Evolutionary conservation across 2,329 filamentous ascomycete species (phyloP).

Genomic region (Colletotrichum sp.): DNA sequence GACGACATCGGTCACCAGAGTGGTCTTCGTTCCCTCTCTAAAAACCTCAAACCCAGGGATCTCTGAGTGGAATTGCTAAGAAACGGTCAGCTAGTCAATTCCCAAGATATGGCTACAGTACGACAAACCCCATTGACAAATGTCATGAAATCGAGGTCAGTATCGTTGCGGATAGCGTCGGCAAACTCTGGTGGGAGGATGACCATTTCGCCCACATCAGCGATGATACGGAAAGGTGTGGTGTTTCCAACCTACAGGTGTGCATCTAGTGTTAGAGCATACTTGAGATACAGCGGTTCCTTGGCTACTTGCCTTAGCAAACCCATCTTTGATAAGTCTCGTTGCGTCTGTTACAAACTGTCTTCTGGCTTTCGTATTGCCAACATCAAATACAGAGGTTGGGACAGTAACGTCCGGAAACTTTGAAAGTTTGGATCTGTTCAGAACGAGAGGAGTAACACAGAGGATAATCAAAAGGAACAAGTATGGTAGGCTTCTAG

Average conservation of each 20-base stretch:
- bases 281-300: accelerated
- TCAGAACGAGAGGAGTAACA: background rate
- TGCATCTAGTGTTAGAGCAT: background rate
- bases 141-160: background rate
- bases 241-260: background rate
- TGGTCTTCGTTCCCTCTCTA: background rate
- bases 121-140: background rate
- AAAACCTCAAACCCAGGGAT: background rate
- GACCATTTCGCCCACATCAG: background rate
- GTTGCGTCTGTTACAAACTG: background rate
- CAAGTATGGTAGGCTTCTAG: background rate
- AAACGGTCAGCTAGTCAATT: background rate
- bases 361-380: accelerated
- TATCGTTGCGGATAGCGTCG: background rate
- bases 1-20: background rate
- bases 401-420: background rate
- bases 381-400: background rate
- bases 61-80: background rate
- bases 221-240: background rate
- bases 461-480: accelerated
- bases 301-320: background rate
- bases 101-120: background rate
- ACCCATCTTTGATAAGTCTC: background rate
- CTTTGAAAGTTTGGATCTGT: background rate
- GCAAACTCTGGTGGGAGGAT: background rate